Percentiles rank a stretch among this genome's conserved stretches.
These are phyloP conservation scores for Podospora appendiculata DNA, from an alignment of 495 filamentous ascomycete genomes.

Conservation along the genomic window DNA sequence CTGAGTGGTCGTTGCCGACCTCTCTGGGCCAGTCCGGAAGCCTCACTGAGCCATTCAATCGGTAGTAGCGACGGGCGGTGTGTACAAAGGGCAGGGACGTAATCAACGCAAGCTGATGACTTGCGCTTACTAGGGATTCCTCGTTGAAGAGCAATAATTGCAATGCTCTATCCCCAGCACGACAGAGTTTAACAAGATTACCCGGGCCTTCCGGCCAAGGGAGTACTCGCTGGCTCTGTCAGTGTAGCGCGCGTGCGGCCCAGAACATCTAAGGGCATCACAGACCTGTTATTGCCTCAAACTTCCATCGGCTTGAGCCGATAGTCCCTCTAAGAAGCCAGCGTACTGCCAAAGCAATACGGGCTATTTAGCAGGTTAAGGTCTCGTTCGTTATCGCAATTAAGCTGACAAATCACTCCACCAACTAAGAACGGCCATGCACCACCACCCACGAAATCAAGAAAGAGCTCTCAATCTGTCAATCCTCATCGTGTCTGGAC, in stretches of 20 bases:
- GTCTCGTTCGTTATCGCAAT: conserved; percentile 72
- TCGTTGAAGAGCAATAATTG: conserved; percentile 77
- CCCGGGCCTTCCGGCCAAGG: conserved; percentile 64
- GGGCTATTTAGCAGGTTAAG: conserved; percentile 56
- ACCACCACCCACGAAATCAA: conserved; percentile 59
- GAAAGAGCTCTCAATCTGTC: conserved; percentile 59
- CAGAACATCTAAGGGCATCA: conserved; percentile 68
- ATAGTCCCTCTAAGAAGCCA: conserved; percentile 52
- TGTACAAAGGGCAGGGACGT: conserved; percentile 68
- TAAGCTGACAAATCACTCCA: conserved; percentile 69
- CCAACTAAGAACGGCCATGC: conserved; percentile 61
- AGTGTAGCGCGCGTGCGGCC: conserved; percentile 67
- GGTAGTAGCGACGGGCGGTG: conserved; percentile 67
- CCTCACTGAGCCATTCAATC: conserved; percentile 70
- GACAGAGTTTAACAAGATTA: background rate
- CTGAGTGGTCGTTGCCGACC: conserved; percentile 56
- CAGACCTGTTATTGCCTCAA: conserved; percentile 66
- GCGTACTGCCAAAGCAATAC: conserved; percentile 55
- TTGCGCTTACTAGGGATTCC: conserved; percentile 69
- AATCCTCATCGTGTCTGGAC: conserved; percentile 62
- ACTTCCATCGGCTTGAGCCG: conserved; percentile 55
- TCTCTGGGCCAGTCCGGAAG: conserved; percentile 59
- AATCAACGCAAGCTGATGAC: conserved; percentile 70
- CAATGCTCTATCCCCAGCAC: conserved; percentile 45
- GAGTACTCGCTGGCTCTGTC: conserved; percentile 63